Evolutionary conservation across 1,284 basidiomycete genomes (phyloP), one percentile per base, ranked within the genome.

Genomic region (Ceratobasidium sp.): DNA sequence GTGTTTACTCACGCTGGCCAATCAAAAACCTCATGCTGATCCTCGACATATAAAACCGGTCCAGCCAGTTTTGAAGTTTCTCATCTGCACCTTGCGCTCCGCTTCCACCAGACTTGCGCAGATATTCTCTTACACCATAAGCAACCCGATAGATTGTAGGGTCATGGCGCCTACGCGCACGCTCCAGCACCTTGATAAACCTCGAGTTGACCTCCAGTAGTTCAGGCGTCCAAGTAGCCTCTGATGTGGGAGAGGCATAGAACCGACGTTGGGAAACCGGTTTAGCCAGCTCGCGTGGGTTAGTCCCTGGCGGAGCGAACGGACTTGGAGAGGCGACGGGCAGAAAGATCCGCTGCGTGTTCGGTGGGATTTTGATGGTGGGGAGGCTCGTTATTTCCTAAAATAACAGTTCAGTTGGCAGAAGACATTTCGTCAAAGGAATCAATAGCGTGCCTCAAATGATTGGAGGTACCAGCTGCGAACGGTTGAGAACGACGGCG

Each of bases 1-100:
- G 20, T 39, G 9, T 40, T 20, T 6, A 64, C 72, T 76, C n/a
- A 76, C 72, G 72, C 49, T 76, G 72, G 60, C 72, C 66, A 33
- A 76, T 76, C 72, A 76, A 76, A 46, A 76, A 76, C 23, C 72
- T 64, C 72, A 76, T 76, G 51, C 72, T 76, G 40, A 76, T 33
- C 33, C 72, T 76, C 26, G 72, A 76, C 60, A 76, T 64, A 42
- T 76, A 76, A 55, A 76, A 76, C 60, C 72, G 33, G 39, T 76
- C 72, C 46, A 76, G 61, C 72, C 72, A 76, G 61, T 66, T 76
- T 39, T 76, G 72, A n/a, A 76, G 61, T 49, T 76, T 49, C 51
- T 76, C 72, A 64, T 76, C 72, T 49, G 72, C 72, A 55, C 72
- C 72, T 49, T 76, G 72, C 20, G 61, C 56, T n/a, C 72, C 51